Evolutionary conservation across 2,329 filamentous ascomycete species (phyloP).

Genomic region (Davidsoniella eucalypti): DNA sequence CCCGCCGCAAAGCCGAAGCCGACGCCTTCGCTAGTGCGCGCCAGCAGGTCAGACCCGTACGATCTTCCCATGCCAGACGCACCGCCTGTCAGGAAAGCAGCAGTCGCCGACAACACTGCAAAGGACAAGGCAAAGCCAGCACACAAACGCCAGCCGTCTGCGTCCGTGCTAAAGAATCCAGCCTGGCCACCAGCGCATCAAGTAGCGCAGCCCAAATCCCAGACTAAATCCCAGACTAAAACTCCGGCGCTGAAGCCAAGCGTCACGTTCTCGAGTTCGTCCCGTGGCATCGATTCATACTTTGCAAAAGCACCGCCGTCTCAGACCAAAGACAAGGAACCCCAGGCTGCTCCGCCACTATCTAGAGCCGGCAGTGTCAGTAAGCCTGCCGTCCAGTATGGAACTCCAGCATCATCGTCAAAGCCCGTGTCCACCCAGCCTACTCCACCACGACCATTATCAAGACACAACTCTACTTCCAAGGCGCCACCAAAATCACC

Average conservation of each 20-base stretch:
- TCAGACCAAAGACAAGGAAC: neutral
- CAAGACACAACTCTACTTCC: neutral
- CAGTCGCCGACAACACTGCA: neutral
- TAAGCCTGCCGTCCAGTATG: neutral
- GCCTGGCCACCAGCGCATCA: neutral
- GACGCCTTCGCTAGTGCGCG: constrained; percentile 3
- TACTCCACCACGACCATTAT: neutral
- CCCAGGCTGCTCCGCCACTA: neutral
- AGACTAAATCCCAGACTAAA: neutral
- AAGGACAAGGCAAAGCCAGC: neutral
- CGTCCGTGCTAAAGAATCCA: neutral
- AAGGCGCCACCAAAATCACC: neutral
- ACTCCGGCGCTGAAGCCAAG: neutral
- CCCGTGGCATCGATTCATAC: constrained; percentile 10
- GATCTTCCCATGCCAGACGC: constrained; percentile 13
- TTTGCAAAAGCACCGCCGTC: constrained; percentile 3
- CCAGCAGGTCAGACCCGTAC: constrained; percentile 8
- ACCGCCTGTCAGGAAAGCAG: constrained; percentile 1
- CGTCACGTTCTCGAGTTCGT: constrained; percentile 4
- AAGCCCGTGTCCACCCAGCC: neutral
- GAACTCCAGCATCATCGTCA: neutral
- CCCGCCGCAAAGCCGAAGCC: neutral
- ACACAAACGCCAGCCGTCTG: neutral
- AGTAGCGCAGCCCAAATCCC: neutral
- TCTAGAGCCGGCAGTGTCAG: neutral